Evolutionary conservation across 257 asterid genomes (phyloP), one percentile per base, ranked within the genome.

Genomic region (Coffea canephora): DNA sequence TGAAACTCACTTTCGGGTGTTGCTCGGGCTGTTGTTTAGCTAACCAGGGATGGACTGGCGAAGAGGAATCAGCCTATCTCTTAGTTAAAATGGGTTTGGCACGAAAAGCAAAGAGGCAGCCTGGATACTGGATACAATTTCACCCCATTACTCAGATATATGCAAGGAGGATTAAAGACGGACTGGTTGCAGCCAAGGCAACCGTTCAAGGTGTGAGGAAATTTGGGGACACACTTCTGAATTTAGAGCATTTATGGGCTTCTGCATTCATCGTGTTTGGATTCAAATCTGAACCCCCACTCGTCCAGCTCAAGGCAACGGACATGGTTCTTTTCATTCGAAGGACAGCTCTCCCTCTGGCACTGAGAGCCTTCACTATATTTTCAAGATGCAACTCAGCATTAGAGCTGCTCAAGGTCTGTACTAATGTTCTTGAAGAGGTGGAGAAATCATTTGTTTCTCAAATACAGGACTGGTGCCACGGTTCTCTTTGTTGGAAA

Each of bases 231-330:
- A 83, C 93, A 0, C 1, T 62, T 4, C 31, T 83, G 36, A 89
- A 87, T 13, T 73, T 88, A 6, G 94, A 90, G 83, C 98, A 94
- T 69, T 85, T 89, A 27, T 93, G 95, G 97, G 93, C 97, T 0
- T 86, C 95, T n/a, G 94, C 94, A 0, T 93, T 94, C 85, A 93
- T 91, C 5, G 91, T 93, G 1, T 91, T 94, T 10, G 97, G 98
- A 11, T 94, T 90, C 93, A 90, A 89, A 78, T 87, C 94, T 0
- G 97, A 94, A 62, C 91, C 97, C 54, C 96, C 97, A 1, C 66
- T 89, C 0, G 95, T 93, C 41, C 94, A 89, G 82, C 98, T 94
- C 73, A 93, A 90, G 85, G 87, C 98, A 8, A 83, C 76, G 41
- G 98, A 93, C 77, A 86, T 89, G 90, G 91, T 92, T 49, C 78